Percentiles rank a stretch among this genome's conserved stretches.
These are phyloP conservation scores for Fraxinus quadrangulata DNA, from an alignment of 257 asterid genomes.

Conservation along the genomic window DNA sequence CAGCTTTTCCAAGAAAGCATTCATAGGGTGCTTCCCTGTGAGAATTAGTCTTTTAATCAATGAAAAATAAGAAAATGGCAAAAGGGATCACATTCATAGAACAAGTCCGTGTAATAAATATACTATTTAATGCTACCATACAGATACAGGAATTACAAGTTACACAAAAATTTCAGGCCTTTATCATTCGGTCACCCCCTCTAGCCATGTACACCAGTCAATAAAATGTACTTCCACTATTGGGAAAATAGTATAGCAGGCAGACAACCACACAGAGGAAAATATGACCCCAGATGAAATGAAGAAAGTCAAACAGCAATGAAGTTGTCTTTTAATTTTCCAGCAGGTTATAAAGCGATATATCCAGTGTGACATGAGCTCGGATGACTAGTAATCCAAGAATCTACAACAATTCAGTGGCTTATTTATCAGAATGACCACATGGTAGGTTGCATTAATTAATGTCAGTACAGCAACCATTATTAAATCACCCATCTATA, in stretches of 20 bases:
- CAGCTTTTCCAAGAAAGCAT: conserved; percentile 12
- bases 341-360: conserved; percentile 4
- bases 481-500: not conserved
- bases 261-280: not conserved
- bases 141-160: not conserved
- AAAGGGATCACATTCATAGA: not conserved
- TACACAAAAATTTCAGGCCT: not conserved
- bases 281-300: not conserved
- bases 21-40: not conserved
- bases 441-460: not conserved
- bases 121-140: not conserved
- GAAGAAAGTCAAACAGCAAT: conserved; percentile 3
- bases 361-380: conserved; percentile 6
- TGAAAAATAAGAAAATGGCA: not conserved
- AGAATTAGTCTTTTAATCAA: conserved; percentile 1
- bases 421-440: conserved; percentile 2
- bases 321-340: not conserved
- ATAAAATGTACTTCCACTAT: not conserved
- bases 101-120: not conserved
- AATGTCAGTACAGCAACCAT: conserved; percentile 10
- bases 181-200: not conserved
- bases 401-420: conserved; percentile 11
- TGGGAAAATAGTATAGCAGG: not conserved
- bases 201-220: not conserved
- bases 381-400: conserved; percentile 23